phyloP scores from a whole-genome alignment of 306 rosid species.

The Dryas octopetala region DNA sequence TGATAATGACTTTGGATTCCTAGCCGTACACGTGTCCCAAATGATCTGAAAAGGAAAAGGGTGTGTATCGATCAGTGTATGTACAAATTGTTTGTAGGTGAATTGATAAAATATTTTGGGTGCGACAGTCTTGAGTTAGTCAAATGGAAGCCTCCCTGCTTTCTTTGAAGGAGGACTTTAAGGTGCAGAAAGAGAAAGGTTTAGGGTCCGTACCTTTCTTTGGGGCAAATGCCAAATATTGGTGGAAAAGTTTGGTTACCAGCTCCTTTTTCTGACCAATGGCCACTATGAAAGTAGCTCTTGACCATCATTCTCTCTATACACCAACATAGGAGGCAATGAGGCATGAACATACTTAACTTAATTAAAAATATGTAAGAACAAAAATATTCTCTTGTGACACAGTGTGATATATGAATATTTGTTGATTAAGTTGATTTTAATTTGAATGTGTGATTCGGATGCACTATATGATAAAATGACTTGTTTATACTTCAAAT shows the following conservation, averaged over 20 bases:
- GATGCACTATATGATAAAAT: too few relatives aligned
- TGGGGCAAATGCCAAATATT: conserved; percentile 40
- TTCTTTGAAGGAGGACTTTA: conserved; percentile 45
- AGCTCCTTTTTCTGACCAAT: conserved; percentile 78
- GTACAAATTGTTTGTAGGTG: background rate
- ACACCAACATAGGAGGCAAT: conserved; percentile 23
- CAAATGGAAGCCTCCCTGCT: conserved; percentile 43
- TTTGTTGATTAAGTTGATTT: too few relatives aligned
- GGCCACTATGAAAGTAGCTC: conserved; percentile 16
- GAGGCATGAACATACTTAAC: background rate
- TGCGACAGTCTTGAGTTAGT: conserved; percentile 46
- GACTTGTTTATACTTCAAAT: too few relatives aligned
- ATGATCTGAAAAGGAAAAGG: background rate
- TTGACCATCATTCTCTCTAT: conserved; percentile 24
- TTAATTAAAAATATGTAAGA: too few relatives aligned
- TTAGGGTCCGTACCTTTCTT: conserved; percentile 38
- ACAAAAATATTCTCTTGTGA: too few relatives aligned
- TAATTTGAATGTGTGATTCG: too few relatives aligned
- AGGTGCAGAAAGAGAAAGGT: conserved; percentile 14
- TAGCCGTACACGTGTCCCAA: background rate
- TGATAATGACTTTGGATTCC: background rate
- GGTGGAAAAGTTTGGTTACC: conserved; percentile 93
- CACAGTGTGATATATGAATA: too few relatives aligned
- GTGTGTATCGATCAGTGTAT: background rate
- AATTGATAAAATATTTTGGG: background rate